phyloP scores from a whole-genome alignment of 2,329 filamentous ascomycete species.

The Verruconis gallopava region DNA sequence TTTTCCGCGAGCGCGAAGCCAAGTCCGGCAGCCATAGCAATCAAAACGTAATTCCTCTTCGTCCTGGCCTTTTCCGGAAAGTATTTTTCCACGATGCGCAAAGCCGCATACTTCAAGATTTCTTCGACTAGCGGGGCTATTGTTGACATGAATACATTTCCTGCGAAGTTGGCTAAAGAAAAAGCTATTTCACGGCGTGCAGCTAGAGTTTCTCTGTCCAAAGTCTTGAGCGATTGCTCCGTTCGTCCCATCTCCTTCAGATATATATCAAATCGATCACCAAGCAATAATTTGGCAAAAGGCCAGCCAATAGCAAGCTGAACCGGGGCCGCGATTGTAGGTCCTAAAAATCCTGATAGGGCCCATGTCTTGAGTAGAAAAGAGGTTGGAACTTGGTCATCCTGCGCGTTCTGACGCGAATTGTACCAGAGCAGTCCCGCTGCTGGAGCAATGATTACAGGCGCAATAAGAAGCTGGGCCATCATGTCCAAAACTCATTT shows the following conservation, averaged over 20 bases:
- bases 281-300: background rate
- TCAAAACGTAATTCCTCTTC: background rate
- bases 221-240: background rate
- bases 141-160: background rate
- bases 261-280: background rate
- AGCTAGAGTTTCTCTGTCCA: background rate
- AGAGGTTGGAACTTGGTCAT: background rate
- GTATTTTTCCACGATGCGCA: background rate
- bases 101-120: background rate
- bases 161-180: background rate
- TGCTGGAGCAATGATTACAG: background rate
- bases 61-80: slow-evolving; percentile 1
- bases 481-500: too few species aligned
- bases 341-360: background rate
- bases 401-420: background rate
- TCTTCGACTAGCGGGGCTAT: background rate
- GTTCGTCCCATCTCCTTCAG: background rate
- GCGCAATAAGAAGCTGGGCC: background rate
- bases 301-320: background rate
- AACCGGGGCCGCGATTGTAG: background rate
- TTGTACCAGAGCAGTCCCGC: background rate
- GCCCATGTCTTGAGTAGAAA: background rate
- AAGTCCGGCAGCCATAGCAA: background rate
- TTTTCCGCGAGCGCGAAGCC: background rate
- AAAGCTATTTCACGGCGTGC: background rate